phyloP scores from a whole-genome alignment of 768 basidiomycete species.

The Cyclocybe aegerita region DNA sequence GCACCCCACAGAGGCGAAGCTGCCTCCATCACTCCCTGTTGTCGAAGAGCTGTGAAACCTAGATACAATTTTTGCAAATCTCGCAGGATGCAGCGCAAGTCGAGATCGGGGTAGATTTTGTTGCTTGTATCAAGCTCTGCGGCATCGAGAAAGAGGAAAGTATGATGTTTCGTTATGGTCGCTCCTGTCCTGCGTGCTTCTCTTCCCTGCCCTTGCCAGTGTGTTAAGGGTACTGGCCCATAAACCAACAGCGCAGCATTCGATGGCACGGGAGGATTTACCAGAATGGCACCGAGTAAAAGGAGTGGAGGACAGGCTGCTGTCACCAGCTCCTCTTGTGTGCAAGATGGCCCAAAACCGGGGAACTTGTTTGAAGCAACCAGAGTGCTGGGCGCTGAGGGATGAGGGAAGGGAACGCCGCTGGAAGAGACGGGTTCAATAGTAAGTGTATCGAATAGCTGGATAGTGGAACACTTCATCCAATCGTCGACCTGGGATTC shows the following conservation, averaged over 20 bases:
- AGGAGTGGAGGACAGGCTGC: slow-evolving; percentile 28
- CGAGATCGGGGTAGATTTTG: slow-evolving; percentile 21
- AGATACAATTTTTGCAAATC: slow-evolving; percentile 29
- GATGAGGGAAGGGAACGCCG: slow-evolving; percentile 25
- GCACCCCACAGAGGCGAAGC: slow-evolving; percentile 31
- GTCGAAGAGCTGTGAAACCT: slow-evolving; percentile 21
- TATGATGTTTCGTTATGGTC: slow-evolving; percentile 9
- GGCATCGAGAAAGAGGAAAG: slow-evolving; percentile 30
- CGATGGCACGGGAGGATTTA: slow-evolving; percentile 27
- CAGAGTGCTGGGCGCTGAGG: slow-evolving; percentile 20
- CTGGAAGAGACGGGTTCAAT: slow-evolving; percentile 19
- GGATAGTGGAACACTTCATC: not conserved
- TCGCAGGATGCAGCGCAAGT: slow-evolving; percentile 20
- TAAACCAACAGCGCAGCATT: slow-evolving; percentile 23
- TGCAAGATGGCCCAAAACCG: slow-evolving; percentile 31
- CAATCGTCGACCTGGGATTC: slow-evolving; percentile 4
- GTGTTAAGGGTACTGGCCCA: slow-evolving; percentile 18
- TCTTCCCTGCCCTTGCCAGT: slow-evolving; percentile 28
- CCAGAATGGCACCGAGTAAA: slow-evolving; percentile 26
- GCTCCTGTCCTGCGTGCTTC: slow-evolving; percentile 14
- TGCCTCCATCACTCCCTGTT: slow-evolving; percentile 20
- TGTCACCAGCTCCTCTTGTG: slow-evolving; percentile 32
- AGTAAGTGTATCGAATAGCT: slow-evolving; percentile 20
- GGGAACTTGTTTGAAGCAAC: slow-evolving; percentile 30
- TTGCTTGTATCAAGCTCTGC: slow-evolving; percentile 24